Conservation (phyloP, 2,329 filamentous ascomycete species). For the Zalaria obscura region DNA sequence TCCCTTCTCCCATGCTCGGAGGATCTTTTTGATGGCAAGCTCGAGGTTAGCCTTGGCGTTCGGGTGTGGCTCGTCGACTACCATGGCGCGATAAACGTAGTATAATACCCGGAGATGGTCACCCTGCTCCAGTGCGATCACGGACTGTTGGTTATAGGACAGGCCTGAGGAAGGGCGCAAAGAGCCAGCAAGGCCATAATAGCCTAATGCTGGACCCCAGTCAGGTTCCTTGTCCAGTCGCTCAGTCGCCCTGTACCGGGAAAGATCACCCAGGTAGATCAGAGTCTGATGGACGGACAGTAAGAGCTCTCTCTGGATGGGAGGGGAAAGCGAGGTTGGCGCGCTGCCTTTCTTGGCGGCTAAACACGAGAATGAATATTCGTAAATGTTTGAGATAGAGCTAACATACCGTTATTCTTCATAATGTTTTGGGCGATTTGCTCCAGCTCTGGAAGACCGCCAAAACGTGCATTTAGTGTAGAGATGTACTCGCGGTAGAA, state of each 20-base stretch:
- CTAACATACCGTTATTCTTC: constrained; percentile 8
- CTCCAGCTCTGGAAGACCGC: constrained; percentile 43
- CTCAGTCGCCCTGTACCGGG: constrained; percentile 67
- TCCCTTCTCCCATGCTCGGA: constrained; percentile 40
- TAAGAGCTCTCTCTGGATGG: background rate
- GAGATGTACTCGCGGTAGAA: constrained; percentile 84
- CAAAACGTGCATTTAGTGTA: constrained; percentile 49
- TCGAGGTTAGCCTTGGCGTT: constrained; percentile 64
- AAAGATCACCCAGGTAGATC: constrained; percentile 78
- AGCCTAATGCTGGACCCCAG: constrained; percentile 67
- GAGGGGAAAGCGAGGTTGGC: background rate
- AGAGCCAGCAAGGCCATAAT: constrained; percentile 69
- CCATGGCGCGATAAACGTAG: constrained; percentile 73
- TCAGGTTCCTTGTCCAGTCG: constrained; percentile 58
- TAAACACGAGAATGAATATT: background rate
- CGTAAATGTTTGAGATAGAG: background rate
- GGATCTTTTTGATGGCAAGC: constrained; percentile 59
- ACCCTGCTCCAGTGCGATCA: constrained; percentile 64
- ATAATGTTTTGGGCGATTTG: constrained; percentile 32
- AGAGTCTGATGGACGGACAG: constrained; percentile 60
- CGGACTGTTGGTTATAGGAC: constrained; percentile 80
- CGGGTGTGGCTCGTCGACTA: constrained; percentile 59
- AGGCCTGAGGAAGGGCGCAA: constrained; percentile 67
- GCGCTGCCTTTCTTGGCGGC: background rate
- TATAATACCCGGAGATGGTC: constrained; percentile 79